Evolutionary conservation across 495 filamentous ascomycete genomes (phyloP).

Genomic region (Aspergillus kassunensis): DNA sequence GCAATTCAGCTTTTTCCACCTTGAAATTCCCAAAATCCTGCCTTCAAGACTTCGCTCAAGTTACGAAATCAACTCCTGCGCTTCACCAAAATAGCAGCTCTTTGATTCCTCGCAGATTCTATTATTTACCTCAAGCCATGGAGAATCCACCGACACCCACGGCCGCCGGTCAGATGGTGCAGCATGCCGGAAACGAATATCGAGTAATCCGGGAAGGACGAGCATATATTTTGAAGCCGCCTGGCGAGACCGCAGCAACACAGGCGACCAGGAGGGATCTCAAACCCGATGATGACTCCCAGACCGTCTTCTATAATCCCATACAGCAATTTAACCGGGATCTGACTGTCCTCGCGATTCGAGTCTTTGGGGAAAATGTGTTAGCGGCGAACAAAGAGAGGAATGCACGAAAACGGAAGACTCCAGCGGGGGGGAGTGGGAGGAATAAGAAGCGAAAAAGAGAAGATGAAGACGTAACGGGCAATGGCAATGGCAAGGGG

Average conservation of each 20-base stretch:
- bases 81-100: neutral
- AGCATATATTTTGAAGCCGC: slow-evolving; percentile 61
- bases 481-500: neutral
- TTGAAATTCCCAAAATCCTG: neutral
- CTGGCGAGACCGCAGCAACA: slow-evolving; percentile 42
- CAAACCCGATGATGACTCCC: slow-evolving; percentile 50
- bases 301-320: slow-evolving; percentile 96
- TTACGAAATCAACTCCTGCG: neutral
- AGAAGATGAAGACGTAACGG: slow-evolving; percentile 11
- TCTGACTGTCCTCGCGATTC: slow-evolving; percentile 86
- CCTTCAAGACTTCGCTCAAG: neutral
- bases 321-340: slow-evolving; percentile 99
- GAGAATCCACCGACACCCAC: slow-evolving; percentile 2
- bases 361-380: slow-evolving; percentile 70
- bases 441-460: slow-evolving; percentile 51
- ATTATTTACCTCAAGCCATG: neutral
- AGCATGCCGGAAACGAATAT: slow-evolving; percentile 50
- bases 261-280: slow-evolving; percentile 39
- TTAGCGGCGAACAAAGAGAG: slow-evolving; percentile 39
- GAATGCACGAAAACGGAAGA: slow-evolving; percentile 40
- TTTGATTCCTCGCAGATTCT: neutral
- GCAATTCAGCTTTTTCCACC: neutral
- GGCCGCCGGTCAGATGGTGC: slow-evolving; percentile 19
- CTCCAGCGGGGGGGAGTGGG: slow-evolving; percentile 32
- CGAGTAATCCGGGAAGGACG: slow-evolving; percentile 64